Evolutionary conservation across 164 flowering plant species (phyloP).

Genomic region (Pachysandra terminalis): DNA sequence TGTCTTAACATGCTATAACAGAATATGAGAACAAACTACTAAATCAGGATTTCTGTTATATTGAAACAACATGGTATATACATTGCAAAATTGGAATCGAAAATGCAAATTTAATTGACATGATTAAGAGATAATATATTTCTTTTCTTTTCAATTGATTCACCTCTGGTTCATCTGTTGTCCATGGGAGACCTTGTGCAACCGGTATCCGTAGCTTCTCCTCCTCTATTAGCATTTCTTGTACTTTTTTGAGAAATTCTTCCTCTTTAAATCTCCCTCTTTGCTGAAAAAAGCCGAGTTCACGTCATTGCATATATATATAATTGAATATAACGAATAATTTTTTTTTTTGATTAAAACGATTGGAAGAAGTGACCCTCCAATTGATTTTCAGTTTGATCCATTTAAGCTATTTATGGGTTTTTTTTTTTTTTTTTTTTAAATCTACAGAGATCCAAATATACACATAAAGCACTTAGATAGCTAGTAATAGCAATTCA

Average conservation of each 20-base stretch:
- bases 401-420: too few relatives aligned
- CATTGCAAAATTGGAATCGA: background rate
- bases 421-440: too few relatives aligned
- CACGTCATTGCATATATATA: background rate
- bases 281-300: conserved; percentile 42
- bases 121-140: background rate
- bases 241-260: conserved; percentile 69
- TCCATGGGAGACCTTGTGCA: conserved; percentile 99
- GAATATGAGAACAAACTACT: too few relatives aligned
- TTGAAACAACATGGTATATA: too few relatives aligned
- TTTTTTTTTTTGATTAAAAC: background rate
- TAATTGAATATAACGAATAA: too few relatives aligned
- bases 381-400: background rate
- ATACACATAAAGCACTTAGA: too few relatives aligned
- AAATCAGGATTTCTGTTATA: too few relatives aligned
- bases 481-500: background rate
- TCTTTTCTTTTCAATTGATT: conserved; percentile 4
- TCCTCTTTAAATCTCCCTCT: conserved; percentile 82
- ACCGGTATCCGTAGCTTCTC: conserved; percentile 74
- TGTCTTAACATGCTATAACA: too few relatives aligned
- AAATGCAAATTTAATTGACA: background rate
- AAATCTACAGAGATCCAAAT: too few relatives aligned
- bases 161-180: conserved; percentile 98
- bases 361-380: background rate
- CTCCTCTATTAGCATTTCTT: conserved; percentile 69